Evolutionary conservation across 2,329 filamentous ascomycete genomes (phyloP).

Genomic region (Herpotrichia juniperi): DNA sequence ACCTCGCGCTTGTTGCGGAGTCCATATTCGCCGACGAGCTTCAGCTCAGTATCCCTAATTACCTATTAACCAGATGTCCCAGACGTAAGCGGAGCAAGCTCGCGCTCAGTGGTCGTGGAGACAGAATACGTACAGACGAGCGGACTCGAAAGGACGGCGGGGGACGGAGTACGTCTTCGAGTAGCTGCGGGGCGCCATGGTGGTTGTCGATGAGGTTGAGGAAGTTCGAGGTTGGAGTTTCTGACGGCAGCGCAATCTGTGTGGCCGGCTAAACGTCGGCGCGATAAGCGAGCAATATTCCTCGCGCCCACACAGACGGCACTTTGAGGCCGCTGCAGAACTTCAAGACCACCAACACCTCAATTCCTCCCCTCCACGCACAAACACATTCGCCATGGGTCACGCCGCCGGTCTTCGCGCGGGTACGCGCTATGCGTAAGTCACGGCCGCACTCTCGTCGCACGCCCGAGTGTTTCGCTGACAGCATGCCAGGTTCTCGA

Average conservation of each 20-base stretch:
- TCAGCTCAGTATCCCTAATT: slow-evolving; percentile 95
- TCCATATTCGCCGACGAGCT: slow-evolving; percentile 99
- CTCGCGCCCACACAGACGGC: too few species aligned
- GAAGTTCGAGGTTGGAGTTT: slow-evolving; percentile 13
- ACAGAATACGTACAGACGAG: slow-evolving; percentile 90
- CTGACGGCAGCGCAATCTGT: slow-evolving; percentile 3
- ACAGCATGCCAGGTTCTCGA: slow-evolving; percentile 67
- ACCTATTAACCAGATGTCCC: slow-evolving; percentile 73
- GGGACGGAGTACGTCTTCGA: slow-evolving; percentile 99
- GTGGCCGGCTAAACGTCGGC: slow-evolving; percentile 1
- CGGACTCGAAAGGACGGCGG: slow-evolving; percentile 97
- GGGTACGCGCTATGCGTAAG: slow-evolving; percentile 51
- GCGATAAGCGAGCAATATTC: background rate
- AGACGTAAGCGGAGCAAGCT: slow-evolving; percentile 99
- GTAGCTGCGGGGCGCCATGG: slow-evolving; percentile 70
- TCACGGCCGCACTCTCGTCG: slow-evolving; percentile 9
- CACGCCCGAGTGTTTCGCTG: slow-evolving; percentile 21
- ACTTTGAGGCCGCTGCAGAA: background rate
- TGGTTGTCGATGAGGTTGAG: slow-evolving; percentile 41
- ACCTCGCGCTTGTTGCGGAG: slow-evolving; percentile 99
- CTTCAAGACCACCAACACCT: slow-evolving; percentile 5
- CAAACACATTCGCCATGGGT: slow-evolving; percentile 55
- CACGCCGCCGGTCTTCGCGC: slow-evolving; percentile 56
- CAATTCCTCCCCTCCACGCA: slow-evolving; percentile 22
- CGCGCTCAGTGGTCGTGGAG: slow-evolving; percentile 90